Evolutionary conservation across 176 grass and related monocot species (phyloP), one percentile per base, ranked within the genome.

Genomic region (Bothriochloa decipiens): DNA sequence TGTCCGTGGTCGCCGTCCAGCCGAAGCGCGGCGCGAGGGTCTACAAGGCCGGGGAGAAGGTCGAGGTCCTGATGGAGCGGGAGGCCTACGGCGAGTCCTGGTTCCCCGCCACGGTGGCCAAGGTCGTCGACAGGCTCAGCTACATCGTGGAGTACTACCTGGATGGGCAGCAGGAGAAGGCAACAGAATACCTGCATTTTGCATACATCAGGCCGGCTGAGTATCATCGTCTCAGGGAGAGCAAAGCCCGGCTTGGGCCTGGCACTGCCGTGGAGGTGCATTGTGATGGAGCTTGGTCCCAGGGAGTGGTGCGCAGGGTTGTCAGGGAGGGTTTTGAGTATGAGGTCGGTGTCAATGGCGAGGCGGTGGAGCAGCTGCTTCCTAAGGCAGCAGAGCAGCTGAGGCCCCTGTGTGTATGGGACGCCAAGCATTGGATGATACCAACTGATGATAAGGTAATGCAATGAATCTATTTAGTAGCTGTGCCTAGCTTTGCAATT

Each of bases 221-320:
- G 28, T 69, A 82, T 39, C 75, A 80, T 11, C 49, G 15, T 2
- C 58, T 74, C 1, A 3, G 22, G 46, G 17, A 67, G 4, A 23
- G 87, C 37, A 66, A 85, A 57, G 79, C 86, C 81, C 61, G 1
- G 75, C 70, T 73, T 28, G 26, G 22, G 22, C 70, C 68, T 4
- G 35, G 72, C 18, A 65, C 84, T 0, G 70, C 43, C 1, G 88
- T 91, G 14, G 88, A 93, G 86, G 79, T 28, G 1, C 81, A 80
- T 69, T 82, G 86, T 6, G 43, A 88, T 8, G 74, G 83, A 4
- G 88, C 83, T 0, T 93, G 91, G 91, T 82, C 70, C 15, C 75
- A 37, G 0, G 91, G 86, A 36, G 39, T 77, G 8, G 80, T 93
- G 40, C 45, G 22, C 10, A 72, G 47, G 28, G 71, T 86, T 47